These are phyloP conservation scores for Osmanthus fragrans DNA, from an alignment of 257 asterid species.

Conservation along the genomic window DNA sequence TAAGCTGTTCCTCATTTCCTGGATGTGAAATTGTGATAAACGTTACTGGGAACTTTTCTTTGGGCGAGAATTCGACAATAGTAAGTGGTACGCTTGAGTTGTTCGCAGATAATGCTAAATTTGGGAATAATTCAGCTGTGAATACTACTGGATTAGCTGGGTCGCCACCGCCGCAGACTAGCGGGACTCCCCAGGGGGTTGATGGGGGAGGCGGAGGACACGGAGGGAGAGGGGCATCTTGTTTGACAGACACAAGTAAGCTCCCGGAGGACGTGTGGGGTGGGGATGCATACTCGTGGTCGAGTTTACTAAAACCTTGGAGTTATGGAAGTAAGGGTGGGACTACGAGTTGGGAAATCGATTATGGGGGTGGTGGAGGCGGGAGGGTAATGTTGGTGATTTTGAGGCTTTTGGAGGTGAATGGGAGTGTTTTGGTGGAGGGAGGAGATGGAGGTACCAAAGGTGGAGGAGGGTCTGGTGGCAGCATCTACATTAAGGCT, in stretches of 20 bases:
- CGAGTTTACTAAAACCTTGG: neutral
- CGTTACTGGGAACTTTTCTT: conserved; percentile 69
- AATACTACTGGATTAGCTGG: conserved; percentile 90
- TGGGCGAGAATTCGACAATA: conserved; percentile 65
- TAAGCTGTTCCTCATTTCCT: conserved; percentile 57
- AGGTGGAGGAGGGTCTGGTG: neutral
- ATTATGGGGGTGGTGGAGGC: neutral
- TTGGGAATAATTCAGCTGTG: conserved; percentile 67
- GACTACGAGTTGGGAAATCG: neutral
- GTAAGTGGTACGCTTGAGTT: conserved; percentile 63
- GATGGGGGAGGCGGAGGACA: conserved; percentile 99
- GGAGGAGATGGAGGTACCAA: neutral
- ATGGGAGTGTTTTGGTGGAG: neutral
- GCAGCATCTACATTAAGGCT: conserved; percentile 26
- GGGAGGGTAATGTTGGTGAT: conserved; percentile 54
- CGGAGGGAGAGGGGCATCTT: conserved; percentile 96
- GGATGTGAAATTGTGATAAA: conserved; percentile 84
- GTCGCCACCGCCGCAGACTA: conserved; percentile 82
- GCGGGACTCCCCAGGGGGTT: conserved; percentile 88
- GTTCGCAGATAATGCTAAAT: conserved; percentile 58
- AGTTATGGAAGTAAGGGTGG: neutral
- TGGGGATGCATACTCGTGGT: neutral
- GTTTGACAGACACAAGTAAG: conserved; percentile 56
- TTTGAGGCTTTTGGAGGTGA: conserved; percentile 62
- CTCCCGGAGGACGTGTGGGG: neutral